Percentiles rank a stretch among this genome's conserved stretches.
These are phyloP conservation scores for Lyophyllum shimeji DNA, from an alignment of 768 basidiomycete species.

Conservation along the genomic window DNA sequence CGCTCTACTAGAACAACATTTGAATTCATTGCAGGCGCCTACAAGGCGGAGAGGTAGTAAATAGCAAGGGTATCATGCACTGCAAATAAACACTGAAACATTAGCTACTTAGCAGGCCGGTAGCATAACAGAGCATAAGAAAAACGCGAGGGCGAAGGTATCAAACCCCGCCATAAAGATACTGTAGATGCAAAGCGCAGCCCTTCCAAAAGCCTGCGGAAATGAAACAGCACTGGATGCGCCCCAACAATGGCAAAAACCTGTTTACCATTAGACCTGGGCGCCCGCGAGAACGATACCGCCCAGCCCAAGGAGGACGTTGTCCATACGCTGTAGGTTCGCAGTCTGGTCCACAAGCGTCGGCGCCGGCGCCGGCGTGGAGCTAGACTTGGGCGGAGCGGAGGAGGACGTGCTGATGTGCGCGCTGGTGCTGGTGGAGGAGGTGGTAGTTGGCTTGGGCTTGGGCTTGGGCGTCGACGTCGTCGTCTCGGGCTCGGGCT, in stretches of 20 bases:
- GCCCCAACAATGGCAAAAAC: no score
- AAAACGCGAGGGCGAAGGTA: neutral
- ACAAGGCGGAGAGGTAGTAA: neutral
- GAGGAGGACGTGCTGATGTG: conserved; percentile 21
- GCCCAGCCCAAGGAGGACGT: conserved; percentile 37
- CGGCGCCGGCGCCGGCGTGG: conserved; percentile 6
- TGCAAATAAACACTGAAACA: neutral
- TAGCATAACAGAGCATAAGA: neutral
- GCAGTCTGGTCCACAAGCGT: conserved; percentile 22
- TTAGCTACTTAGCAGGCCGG: neutral
- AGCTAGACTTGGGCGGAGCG: conserved; percentile 4
- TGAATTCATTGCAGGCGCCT: neutral
- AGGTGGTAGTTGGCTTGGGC: conserved; percentile 24
- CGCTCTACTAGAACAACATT: neutral
- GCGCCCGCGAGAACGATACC: conserved; percentile 28
- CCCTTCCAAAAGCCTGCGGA: neutral
- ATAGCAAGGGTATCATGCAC: neutral
- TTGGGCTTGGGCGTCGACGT: conserved; percentile 20
- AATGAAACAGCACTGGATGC: neutral
- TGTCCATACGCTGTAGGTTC: conserved; percentile 32
- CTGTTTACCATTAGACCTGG: neutral
- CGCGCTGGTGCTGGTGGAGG: conserved; percentile 15
- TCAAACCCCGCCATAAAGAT: neutral
- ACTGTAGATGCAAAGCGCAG: neutral
- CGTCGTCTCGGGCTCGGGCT: conserved; percentile 20